phyloP scores from a whole-genome alignment of 164 flowering plant species.

The Vitis rotundifolia region DNA sequence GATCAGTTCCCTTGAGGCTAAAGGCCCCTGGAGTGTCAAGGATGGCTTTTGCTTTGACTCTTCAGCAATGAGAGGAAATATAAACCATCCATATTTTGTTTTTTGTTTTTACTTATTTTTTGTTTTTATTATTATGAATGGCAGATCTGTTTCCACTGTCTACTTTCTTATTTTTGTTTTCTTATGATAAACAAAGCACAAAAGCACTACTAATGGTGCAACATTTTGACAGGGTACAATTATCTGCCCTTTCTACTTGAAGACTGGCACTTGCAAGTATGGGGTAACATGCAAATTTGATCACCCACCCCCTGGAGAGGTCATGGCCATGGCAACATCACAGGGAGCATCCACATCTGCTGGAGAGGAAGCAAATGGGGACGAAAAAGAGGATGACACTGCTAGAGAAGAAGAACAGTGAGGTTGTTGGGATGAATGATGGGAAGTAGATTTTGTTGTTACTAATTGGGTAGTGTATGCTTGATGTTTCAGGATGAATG shows the following conservation, averaged over 20 bases:
- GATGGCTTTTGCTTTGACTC: too few species aligned
- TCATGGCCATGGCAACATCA: constrained; percentile 54
- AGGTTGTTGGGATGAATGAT: not conserved
- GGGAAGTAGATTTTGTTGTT: not conserved
- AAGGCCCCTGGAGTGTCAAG: too few species aligned
- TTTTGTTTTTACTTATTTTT: too few species aligned
- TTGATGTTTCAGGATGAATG: too few species aligned
- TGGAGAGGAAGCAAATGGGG: constrained; percentile 27
- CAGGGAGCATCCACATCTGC: constrained; percentile 32
- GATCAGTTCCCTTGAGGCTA: too few species aligned
- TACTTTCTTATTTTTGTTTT: too few species aligned
- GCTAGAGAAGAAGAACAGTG: constrained; percentile 14
- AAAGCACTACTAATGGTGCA: too few species aligned
- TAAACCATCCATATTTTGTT: too few species aligned
- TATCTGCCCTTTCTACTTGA: constrained; percentile 79
- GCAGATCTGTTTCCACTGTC: too few species aligned
- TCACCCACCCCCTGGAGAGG: constrained; percentile 96
- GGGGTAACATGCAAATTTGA: constrained; percentile 86
- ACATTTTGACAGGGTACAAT: constrained; percentile 59
- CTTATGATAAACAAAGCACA: too few species aligned
- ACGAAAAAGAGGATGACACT: constrained; percentile 13
- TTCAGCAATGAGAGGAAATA: too few species aligned
- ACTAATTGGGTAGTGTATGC: not conserved
- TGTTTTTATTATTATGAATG: too few species aligned
- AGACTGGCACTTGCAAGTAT: constrained; percentile 86